These are phyloP conservation scores for Coemansia sp. DNA, from an alignment of 192 early-diverging fungal genomes.

Conservation along the genomic window DNA sequence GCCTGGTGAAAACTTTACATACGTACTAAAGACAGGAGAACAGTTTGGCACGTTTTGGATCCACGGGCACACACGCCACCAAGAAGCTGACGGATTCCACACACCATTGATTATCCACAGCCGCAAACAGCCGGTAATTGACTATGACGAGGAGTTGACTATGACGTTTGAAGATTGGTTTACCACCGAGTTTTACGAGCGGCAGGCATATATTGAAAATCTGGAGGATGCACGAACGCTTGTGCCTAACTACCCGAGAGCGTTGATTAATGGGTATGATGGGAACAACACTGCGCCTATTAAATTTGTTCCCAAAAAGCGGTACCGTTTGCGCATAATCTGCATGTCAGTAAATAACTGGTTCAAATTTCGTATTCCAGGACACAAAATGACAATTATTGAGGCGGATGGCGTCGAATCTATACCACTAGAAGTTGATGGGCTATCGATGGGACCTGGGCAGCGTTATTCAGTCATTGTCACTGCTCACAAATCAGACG, in stretches of 20 bases:
- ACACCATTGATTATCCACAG: slow-evolving; percentile 66
- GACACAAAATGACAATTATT: slow-evolving; percentile 70
- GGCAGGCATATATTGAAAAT: slow-evolving; percentile 34
- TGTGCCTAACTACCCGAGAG: slow-evolving; percentile 13
- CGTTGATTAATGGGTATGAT: slow-evolving; percentile 38
- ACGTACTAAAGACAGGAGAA: slow-evolving; percentile 54
- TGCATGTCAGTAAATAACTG: slow-evolving; percentile 61
- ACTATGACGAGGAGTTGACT: slow-evolving; percentile 59
- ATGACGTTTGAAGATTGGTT: slow-evolving; percentile 67
- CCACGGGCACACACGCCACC: slow-evolving; percentile 62
- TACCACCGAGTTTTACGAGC: slow-evolving; percentile 17
- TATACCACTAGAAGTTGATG: slow-evolving; percentile 44
- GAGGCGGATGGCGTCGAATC: slow-evolving; percentile 70
- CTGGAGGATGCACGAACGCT: slow-evolving; percentile 53
- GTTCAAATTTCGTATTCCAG: slow-evolving; percentile 52
- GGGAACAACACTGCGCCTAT: slow-evolving; percentile 54
- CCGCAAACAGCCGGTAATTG: slow-evolving; percentile 33
- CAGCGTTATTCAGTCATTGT: slow-evolving; percentile 78
- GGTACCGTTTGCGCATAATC: slow-evolving; percentile 73
- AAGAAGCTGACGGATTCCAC: slow-evolving; percentile 76
- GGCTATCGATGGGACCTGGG: slow-evolving; percentile 42
- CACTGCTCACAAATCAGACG: slow-evolving; percentile 57
- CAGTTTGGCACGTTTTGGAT: slow-evolving; percentile 76
- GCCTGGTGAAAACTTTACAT: slow-evolving; percentile 56
- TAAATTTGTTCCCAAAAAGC: slow-evolving; percentile 66